Evolutionary conservation across 2,329 filamentous ascomycete genomes (phyloP), one percentile per base, ranked within the genome.

Genomic region (Exophiala phaeomuriformis): DNA sequence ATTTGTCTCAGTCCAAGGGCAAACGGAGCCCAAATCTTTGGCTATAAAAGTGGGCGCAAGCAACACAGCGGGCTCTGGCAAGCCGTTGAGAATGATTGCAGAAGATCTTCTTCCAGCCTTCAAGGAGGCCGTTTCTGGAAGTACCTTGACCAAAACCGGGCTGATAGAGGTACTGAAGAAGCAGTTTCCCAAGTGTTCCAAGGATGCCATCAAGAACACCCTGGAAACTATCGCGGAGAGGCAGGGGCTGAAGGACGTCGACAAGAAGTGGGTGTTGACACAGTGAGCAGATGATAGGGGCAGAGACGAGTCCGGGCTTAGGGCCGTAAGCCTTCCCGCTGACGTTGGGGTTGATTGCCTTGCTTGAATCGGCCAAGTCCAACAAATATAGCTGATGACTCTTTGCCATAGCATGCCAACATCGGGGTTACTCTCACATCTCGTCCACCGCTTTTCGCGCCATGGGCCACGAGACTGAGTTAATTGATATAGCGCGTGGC

Each of bases 81-180:
- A 62, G 27, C 45, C 60, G 7, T 29, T 58, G 33, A 63, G 61
- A 51, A 54, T 60, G 47, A 75, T 90, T 12, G 77, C 81, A 2
- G 69, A 73, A 1, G 81, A 86, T 6, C 73, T 83, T 40, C 67
- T 89, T 32, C 72, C 75, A 0, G 79, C 83, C 7, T 88, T 94
- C 69, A 90, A 84, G 67, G 72, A 76, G 31, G 81, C 81, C 1
- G 76, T 94, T n/a, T 70, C 83, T 47, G 85, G 83, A 12, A 85
- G 81, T 58, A 79, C 86, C 69, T 73, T 89, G 46, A 86, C 81
- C 37, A 93, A 93, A 70, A 69, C 83, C 1, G 88, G 86, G 5
- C 71, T 93, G 61, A 76, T 88, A 5, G 88, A 91, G 67, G 77
- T 85, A 3, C 69, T 94, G 56, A 88, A 89, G 68, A 84, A 85